Evolutionary conservation across 1,284 basidiomycete genomes (phyloP), one percentile per base, ranked within the genome.

Genomic region (Fomitopsis betulina): DNA sequence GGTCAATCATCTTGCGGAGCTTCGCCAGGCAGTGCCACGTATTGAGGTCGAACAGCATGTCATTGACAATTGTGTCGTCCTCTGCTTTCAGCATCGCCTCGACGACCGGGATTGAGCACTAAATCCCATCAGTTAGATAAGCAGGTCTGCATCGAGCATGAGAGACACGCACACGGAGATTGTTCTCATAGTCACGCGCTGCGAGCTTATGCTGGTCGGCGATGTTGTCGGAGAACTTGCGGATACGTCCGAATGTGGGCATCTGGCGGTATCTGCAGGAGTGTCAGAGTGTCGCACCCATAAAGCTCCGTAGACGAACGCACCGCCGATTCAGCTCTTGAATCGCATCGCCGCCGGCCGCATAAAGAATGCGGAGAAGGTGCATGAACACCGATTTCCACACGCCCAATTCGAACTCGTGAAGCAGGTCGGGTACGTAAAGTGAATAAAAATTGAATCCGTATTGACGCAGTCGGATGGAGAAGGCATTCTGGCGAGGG

Each of bases 361-460:
- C 51, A 49, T 37, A 30, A 2, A 56, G 33, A 9, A 56, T 49
- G 8, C 43, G 43, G 1, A 56, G 30, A 1, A 65, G 43, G 32
- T 65, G 64, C 0, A 54, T 58, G 38, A 62, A 60, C 1, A 58
- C 38, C 0, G 57, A 57, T 53, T 65, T 76, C 73, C 75, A 77
- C 0, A 72, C 65, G 1, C 74, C 75, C 0, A 76, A 58, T 54
- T 76, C 72, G 39, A 72, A 63, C 55, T 77, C 72, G 55, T 77
- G 75, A 54, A 77, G 37, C 9, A 75, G n/a, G 57, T 78, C 75
- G 0, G 69, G 64, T 0, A 70, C 65, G 0, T 77, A 63, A 53
- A 73, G 62, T 1, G 15, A 55, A 51, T 67, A 72, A 3, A 68
- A 56, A 27, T 74, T 62, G 37, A 73, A 68, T 1, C 67, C 69